Conservation (phyloP, 495 filamentous ascomycete genomes). For the Talaromyces thailandensis region DNA sequence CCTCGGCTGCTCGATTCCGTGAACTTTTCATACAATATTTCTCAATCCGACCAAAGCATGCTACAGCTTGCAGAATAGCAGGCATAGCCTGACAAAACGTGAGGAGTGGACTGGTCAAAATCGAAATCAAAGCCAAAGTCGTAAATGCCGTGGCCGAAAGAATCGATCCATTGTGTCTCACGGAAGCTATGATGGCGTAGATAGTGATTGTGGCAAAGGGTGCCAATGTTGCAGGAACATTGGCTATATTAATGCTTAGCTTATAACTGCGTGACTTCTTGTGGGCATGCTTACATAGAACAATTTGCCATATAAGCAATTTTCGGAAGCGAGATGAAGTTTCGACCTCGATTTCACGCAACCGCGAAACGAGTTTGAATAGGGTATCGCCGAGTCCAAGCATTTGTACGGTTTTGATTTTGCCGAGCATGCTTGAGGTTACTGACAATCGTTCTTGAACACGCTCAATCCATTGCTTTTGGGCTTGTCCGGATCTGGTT, state of each 20-base stretch:
- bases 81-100: slow-evolving; percentile 47
- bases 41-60: slow-evolving; percentile 52
- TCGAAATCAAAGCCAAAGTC: slow-evolving; percentile 49
- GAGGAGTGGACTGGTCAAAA: slow-evolving; percentile 46
- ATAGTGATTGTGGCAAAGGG: slow-evolving; percentile 44
- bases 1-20: not conserved
- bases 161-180: slow-evolving; percentile 29
- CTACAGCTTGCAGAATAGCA: slow-evolving; percentile 39
- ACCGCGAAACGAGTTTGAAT: slow-evolving; percentile 28
- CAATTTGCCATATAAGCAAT: slow-evolving; percentile 10
- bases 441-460: slow-evolving; percentile 6
- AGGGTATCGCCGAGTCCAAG: slow-evolving; percentile 31
- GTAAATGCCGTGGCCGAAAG: slow-evolving; percentile 47
- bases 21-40: slow-evolving; percentile 33
- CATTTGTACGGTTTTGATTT: slow-evolving; percentile 40
- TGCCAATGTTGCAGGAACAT: slow-evolving; percentile 28
- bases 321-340: slow-evolving; percentile 12
- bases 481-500: not conserved
- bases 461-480: slow-evolving; percentile 5
- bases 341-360: slow-evolving; percentile 47
- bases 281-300: slow-evolving; percentile 8
- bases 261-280: not conserved
- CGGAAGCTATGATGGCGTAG: slow-evolving; percentile 39
- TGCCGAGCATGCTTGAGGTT: slow-evolving; percentile 21
- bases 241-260: not conserved